phyloP scores from a whole-genome alignment of 768 basidiomycete species.

The Wakefieldia striispora region DNA sequence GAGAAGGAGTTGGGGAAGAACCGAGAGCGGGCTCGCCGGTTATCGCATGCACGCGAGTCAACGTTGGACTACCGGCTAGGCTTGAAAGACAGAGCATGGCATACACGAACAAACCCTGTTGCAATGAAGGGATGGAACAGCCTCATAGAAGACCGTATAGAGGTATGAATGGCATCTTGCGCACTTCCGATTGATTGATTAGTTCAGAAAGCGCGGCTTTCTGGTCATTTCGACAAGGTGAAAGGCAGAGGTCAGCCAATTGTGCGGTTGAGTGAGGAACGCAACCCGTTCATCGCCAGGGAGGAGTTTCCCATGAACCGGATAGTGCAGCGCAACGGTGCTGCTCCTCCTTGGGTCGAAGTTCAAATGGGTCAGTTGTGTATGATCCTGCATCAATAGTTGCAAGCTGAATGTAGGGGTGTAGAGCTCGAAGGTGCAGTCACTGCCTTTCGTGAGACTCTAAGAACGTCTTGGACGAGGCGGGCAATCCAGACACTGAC shows the following conservation, averaged over 20 bases:
- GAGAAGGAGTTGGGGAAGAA: conserved; percentile 53
- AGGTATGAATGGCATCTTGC: conserved; percentile 43
- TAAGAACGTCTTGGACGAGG: conserved; percentile 74
- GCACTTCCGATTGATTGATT: background rate
- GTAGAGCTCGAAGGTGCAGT: conserved; percentile 67
- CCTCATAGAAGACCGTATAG: conserved; percentile 76
- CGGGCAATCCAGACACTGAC: conserved; percentile 64
- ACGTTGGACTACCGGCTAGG: conserved; percentile 74
- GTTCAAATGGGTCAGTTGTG: conserved; percentile 59
- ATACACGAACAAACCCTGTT: conserved; percentile 47
- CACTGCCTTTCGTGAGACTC: conserved; percentile 57
- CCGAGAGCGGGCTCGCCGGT: conserved; percentile 49
- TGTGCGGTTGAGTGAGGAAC: conserved; percentile 39
- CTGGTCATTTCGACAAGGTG: conserved; percentile 70
- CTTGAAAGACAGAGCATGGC: conserved; percentile 19
- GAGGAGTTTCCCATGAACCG: conserved; percentile 87
- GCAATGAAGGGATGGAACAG: conserved; percentile 72
- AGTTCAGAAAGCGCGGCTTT: conserved; percentile 57
- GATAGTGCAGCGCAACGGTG: conserved; percentile 79
- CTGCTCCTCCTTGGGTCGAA: conserved; percentile 85
- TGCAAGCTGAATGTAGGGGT: background rate
- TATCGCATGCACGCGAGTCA: conserved; percentile 65
- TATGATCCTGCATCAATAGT: background rate
- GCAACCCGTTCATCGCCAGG: conserved; percentile 66
- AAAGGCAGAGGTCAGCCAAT: conserved; percentile 65